Evolutionary conservation across 345 rosid genomes (phyloP), one percentile per base, ranked within the genome.

Genomic region (Trapa incisa): DNA sequence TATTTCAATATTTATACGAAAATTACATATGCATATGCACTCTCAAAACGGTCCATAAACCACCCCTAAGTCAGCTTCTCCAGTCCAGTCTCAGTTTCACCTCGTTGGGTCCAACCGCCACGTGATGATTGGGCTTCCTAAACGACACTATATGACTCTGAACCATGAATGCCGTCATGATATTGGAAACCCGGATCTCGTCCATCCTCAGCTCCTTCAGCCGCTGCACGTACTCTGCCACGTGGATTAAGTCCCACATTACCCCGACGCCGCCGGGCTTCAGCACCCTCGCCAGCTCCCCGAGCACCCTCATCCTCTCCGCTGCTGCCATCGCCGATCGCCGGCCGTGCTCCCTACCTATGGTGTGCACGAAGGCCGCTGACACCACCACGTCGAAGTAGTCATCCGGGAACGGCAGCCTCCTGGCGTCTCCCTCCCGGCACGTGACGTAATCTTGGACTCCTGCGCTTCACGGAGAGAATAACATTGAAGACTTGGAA

Each of bases 371-470:
- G 75, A 87, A 88, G 66, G 78, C 86, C 6, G 84, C 98, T 1
- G 97, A 93, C 1, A 90, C 96, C 75, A 93, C 98, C 79, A 87
- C 98, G 70, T 93, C 98, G 69, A 91, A 90, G 65, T 86, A 93
- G 79, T 86, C 83, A 57, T 90, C 97, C 47, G 83, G 80, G 42
- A 91, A 90, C 37, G 97, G 96, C 43, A 93, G 81, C 32, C 92
- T 73, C 81, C 92, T 80, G 42, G 92, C 91, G 74, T 93, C 98
- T 0, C 92, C 98, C 75, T 90, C 94, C 57, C 87, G 86, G 80
- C 97, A 90, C 3, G 98, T 90, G 43, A 93, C 98, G 67, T 93
- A 93, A 72, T 93, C 97, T 74, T 88, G 94, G 1, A 93, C 98
- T 8, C 98, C 98, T 89, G 53, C 16, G 65, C 42, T 22, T 9